Base-by-base conservation (phyloP, 2,329 filamentous ascomycete genomes). In the Talaromyces sp. region DNA sequence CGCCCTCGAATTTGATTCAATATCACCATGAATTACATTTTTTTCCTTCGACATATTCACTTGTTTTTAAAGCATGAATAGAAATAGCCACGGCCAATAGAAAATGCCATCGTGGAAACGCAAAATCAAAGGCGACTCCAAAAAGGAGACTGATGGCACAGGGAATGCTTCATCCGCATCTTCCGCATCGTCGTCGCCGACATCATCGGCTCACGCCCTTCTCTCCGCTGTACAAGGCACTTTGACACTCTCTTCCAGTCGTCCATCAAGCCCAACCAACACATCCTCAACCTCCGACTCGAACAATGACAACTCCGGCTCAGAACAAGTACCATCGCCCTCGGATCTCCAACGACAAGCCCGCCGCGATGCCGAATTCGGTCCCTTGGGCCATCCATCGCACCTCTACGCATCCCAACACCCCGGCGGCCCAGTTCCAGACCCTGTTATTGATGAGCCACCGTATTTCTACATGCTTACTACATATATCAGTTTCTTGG, bases 401-500 rank as follows among this genome's bases (percentile, higher is more conserved):
- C 93, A 97, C 79, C 85, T 91, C 74, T 96, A 96, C 80, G 88
- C 89, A 68, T 96, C 93, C 82, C 87, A 90, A 77, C 92, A 93
- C 74, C 86, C 89, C 61, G 93, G 92, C 70, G 85, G 87, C 69
- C 86, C 89, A 37, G 88, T 97, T 63, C 85, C 88, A 47, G 85
- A 92, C 27, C 92, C 93, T 1, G 82, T 97, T 65, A 90, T 96
- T 72, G 94, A 98, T 74, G 93, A 97, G 75, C 93, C 94, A 41
- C 91, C 93, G 9, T 97, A 97, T 79, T 97, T 92, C 81, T 95
- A 90, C 80, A 87, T 97, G 72, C 84, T 97, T 71, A 97, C 93
- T 31, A 98, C 94, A 72, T 97, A 97, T 82, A 90, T 97, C 79
- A 96, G 92, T 80, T 98, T 97, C 78, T 85, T 98, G 62, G 87